A percentile compares a stretch with the other conserved stretches of the same genome.
Conservation (phyloP, 768 basidiomycete species). For the Auriscalpium microsporum region DNA sequence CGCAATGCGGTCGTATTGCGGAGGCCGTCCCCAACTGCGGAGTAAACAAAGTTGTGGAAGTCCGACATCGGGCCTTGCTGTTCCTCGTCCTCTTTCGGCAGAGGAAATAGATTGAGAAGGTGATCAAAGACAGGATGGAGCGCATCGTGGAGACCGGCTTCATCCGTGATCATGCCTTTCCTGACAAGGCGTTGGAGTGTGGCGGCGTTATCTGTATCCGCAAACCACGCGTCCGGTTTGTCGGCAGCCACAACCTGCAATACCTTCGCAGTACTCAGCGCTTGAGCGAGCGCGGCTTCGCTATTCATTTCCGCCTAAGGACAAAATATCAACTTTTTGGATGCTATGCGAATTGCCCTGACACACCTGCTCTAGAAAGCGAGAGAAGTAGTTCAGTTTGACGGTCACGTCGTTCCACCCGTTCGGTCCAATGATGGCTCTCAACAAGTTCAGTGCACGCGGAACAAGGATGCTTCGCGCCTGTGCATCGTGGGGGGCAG, state of each 20-base stretch:
- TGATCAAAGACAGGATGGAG: conserved; percentile 78
- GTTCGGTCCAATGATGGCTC: conserved; percentile 68
- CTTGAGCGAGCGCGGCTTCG: conserved; percentile 57
- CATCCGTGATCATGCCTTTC: conserved; percentile 79
- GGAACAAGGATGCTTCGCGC: conserved; percentile 41
- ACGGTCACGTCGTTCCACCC: conserved; percentile 92
- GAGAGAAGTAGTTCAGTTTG: conserved; percentile 83
- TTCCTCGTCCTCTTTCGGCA: conserved; percentile 72
- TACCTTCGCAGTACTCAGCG: conserved; percentile 79
- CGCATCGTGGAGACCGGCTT: conserved; percentile 70
- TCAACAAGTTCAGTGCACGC: conserved; percentile 57
- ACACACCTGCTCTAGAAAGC: conserved; percentile 72
- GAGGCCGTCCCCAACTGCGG: conserved; percentile 72
- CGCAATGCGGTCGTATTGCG: conserved; percentile 62
- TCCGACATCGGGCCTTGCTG: conserved; percentile 57
- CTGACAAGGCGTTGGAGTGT: conserved; percentile 78
- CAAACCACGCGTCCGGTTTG: conserved; percentile 80
- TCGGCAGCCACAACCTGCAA: conserved; percentile 78
- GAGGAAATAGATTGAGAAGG: conserved; percentile 66
- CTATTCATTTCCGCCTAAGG: conserved; percentile 62
- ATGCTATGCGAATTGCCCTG: background rate
- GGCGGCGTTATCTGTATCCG: conserved; percentile 46
- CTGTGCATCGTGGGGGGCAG: conserved; percentile 51
- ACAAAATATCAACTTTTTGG: background rate
- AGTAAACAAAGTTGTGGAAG: conserved; percentile 70